Evolutionary conservation across 2,329 filamentous ascomycete genomes (phyloP), one percentile per base, ranked within the genome.

Genomic region (Colletotrichum shisoi): DNA sequence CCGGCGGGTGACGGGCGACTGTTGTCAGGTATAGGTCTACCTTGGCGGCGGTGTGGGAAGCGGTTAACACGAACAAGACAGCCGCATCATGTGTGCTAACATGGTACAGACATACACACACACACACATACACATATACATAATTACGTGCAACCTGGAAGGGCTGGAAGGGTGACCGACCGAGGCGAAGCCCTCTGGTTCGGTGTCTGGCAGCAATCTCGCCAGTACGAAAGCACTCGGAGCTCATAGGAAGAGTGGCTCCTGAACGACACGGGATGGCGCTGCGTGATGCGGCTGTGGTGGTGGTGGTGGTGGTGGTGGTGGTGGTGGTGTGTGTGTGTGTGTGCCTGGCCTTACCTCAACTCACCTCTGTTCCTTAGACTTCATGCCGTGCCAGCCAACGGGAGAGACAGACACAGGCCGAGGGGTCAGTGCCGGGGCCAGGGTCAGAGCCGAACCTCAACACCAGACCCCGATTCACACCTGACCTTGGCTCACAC

Each of bases 401-500:
- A 63, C 39, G 37, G 52, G 45, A 57, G 34, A 57, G 27, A 24
- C 11, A 49, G 45, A 62, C 59, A 63, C 63, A 63, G 40, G 46
- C 60, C 63, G 61, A 63, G 60, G 45, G 56, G 51, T 53, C 53
- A 57, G 27, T 62, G 53, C 63, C 51, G 51, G 63, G 57, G 21
- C 52, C 52, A 63, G 63, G 63, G 63, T 67, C 63, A 58, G 52
- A 63, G 63, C 63, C 27, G 34, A 46, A 37, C 40, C 54, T 57
- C 59, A 40, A 24, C 46, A n/a, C 45, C 46, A 46, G 53, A 52
- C 59, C 51, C 60, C 34, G 40, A 40, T 51, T 21, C 7, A 11
- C 5, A 17, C 21, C 49, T 45, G n/a, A 9, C 19, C 37, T 31
- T 19, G 13, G 17, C 13, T 45, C 40, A 15, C 40, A 31, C 63